phyloP scores from a whole-genome alignment of 2,329 filamentous ascomycete genomes.

The Fusarium sambucinum region DNA sequence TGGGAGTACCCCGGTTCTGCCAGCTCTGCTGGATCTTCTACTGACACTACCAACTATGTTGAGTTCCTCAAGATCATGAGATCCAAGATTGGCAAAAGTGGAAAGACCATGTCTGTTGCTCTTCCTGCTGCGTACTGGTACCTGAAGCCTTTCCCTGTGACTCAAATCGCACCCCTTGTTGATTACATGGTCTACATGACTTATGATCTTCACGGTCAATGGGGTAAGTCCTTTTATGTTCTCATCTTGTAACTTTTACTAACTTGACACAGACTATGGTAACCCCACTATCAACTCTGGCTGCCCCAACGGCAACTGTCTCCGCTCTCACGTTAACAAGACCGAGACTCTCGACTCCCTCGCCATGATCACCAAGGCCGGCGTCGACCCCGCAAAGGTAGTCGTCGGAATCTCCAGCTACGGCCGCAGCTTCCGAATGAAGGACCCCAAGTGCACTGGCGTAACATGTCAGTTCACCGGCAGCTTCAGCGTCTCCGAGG shows the following conservation, averaged over 20 bases:
- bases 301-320: conserved; percentile 50
- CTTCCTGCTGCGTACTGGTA: conserved; percentile 57
- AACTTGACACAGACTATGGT: conserved; percentile 36
- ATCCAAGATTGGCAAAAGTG: conserved; percentile 46
- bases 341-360: conserved; percentile 55
- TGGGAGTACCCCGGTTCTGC: conserved; percentile 60
- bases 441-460: conserved; percentile 43
- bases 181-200: conserved; percentile 57
- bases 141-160: conserved; percentile 53
- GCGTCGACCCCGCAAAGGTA: conserved; percentile 50
- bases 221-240: conserved; percentile 36
- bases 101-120: conserved; percentile 53
- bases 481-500: conserved; percentile 38
- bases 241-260: neutral
- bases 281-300: conserved; percentile 45
- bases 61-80: conserved; percentile 51
- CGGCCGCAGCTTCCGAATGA: conserved; percentile 49
- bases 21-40: conserved; percentile 45
- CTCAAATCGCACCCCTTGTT: conserved; percentile 48
- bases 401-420: conserved; percentile 49
- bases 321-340: conserved; percentile 55
- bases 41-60: conserved; percentile 52
- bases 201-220: conserved; percentile 54
- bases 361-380: conserved; percentile 54
- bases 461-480: conserved; percentile 46